Conservation (phyloP, 305 asterid genomes). For the Fraxinus platypoda region DNA sequence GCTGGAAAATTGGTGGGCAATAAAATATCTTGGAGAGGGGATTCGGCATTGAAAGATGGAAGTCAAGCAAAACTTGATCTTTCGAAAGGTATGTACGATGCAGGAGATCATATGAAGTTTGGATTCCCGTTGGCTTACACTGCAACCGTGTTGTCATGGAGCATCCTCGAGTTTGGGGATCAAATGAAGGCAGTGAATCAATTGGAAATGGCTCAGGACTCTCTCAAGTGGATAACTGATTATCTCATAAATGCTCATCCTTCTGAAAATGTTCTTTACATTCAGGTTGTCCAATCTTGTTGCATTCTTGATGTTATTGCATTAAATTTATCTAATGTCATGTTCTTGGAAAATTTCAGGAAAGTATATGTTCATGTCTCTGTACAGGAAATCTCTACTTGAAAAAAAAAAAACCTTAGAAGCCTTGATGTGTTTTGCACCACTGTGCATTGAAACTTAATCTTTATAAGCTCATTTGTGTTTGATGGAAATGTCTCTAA, state of each 20-base stretch:
- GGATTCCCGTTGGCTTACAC: slow-evolving; percentile 96
- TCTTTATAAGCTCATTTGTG: not conserved
- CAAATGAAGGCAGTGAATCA: slow-evolving; percentile 73
- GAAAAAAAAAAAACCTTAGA: not conserved
- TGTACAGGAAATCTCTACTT: not conserved
- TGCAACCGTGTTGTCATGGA: slow-evolving; percentile 88
- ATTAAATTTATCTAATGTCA: not conserved
- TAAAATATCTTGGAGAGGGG: slow-evolving; percentile 80
- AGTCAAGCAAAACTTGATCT: slow-evolving; percentile 70
- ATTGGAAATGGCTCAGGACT: slow-evolving; percentile 61
- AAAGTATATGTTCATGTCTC: not conserved
- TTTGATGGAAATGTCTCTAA: not conserved
- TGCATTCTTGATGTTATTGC: slow-evolving; percentile 2
- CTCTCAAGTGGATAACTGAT: slow-evolving; percentile 87
- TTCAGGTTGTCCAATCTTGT: slow-evolving; percentile 53
- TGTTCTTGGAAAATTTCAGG: not conserved
- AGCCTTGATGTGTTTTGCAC: not conserved
- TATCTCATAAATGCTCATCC: slow-evolving; percentile 81
- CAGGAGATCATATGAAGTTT: slow-evolving; percentile 93
- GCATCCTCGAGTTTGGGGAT: slow-evolving; percentile 91
- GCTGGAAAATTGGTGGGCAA: slow-evolving; percentile 78
- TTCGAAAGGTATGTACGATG: slow-evolving; percentile 94
- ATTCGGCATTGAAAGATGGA: slow-evolving; percentile 80
- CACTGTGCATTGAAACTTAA: not conserved
- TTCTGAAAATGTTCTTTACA: slow-evolving; percentile 62